A percentile compares a stretch with the other conserved stretches of the same genome.
Evolutionary conservation across 805 yeast genomes (phyloP).

Genomic region (Yarrowia sp.): DNA sequence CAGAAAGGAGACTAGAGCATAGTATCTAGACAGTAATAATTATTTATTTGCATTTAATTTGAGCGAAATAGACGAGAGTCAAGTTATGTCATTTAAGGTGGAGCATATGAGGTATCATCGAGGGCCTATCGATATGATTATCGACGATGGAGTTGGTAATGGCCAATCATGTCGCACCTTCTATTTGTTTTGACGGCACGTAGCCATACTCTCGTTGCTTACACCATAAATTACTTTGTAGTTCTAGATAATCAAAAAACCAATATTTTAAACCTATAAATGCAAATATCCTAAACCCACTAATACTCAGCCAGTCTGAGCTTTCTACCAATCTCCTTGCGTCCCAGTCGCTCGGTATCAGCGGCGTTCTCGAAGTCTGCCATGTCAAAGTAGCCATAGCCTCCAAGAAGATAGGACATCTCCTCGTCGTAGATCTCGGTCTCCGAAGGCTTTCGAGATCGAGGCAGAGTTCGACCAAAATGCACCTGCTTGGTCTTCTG

Average conservation of each 20-base stretch:
- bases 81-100: too few relatives aligned
- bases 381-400: slow-evolving; percentile 82
- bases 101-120: too few relatives aligned
- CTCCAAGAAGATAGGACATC: slow-evolving; percentile 56
- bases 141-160: too few relatives aligned
- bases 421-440: slow-evolving; percentile 34
- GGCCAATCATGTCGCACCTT: too few relatives aligned
- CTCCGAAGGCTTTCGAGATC: slow-evolving; percentile 8
- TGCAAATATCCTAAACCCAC: background rate
- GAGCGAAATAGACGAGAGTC: too few relatives aligned
- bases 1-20: background rate
- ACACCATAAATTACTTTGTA: too few relatives aligned
- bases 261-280: background rate
- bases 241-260: background rate
- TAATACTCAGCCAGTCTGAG: slow-evolving; percentile 62
- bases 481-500: slow-evolving; percentile 12
- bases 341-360: slow-evolving; percentile 43
- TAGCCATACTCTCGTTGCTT: too few relatives aligned
- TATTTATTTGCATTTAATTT: background rate
- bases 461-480: slow-evolving; percentile 24
- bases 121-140: too few relatives aligned
- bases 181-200: too few relatives aligned
- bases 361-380: slow-evolving; percentile 60
- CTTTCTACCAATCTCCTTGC: slow-evolving; percentile 63
- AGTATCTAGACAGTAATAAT: background rate